phyloP scores from a whole-genome alignment of 2,329 filamentous ascomycete species.

The Aspergillus brunneoviolaceus region DNA sequence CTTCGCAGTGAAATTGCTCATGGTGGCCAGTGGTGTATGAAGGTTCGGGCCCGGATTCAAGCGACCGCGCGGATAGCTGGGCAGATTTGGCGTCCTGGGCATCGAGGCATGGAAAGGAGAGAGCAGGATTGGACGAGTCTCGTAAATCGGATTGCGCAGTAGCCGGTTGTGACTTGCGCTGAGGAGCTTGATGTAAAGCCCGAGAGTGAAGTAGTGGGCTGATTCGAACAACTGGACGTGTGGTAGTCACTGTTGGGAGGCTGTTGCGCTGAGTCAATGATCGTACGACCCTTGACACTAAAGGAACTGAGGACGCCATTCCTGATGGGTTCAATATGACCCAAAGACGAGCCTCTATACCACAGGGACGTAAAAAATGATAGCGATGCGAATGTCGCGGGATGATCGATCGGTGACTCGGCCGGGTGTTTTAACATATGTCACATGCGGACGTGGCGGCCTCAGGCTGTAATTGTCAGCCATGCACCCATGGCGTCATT shows the following conservation, averaged over 20 bases:
- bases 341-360: neutral
- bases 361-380: neutral
- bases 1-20: slow-evolving; percentile 68
- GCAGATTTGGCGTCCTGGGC: slow-evolving; percentile 77
- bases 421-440: neutral
- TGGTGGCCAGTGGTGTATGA: slow-evolving; percentile 91
- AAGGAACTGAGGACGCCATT: slow-evolving; percentile 18
- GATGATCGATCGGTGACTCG: neutral
- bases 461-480: neutral
- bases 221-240: slow-evolving; percentile 9
- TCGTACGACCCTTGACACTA: slow-evolving; percentile 10
- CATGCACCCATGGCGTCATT: slow-evolving; percentile 17
- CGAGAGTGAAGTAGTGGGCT: slow-evolving; percentile 1
- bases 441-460: neutral
- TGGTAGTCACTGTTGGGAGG: slow-evolving; percentile 3
- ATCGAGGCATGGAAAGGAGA: slow-evolving; percentile 88
- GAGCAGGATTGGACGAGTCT: slow-evolving; percentile 71
- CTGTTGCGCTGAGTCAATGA: slow-evolving; percentile 13
- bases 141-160: slow-evolving; percentile 21
- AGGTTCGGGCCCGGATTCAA: slow-evolving; percentile 80
- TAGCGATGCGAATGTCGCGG: neutral
- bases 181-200: slow-evolving; percentile 22
- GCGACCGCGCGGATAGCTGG: slow-evolving; percentile 65
- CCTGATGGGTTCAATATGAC: slow-evolving; percentile 19
- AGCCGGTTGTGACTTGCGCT: slow-evolving; percentile 20